Base-by-base conservation (phyloP, 2,329 filamentous ascomycete species). In the Botrytis aclada region DNA sequence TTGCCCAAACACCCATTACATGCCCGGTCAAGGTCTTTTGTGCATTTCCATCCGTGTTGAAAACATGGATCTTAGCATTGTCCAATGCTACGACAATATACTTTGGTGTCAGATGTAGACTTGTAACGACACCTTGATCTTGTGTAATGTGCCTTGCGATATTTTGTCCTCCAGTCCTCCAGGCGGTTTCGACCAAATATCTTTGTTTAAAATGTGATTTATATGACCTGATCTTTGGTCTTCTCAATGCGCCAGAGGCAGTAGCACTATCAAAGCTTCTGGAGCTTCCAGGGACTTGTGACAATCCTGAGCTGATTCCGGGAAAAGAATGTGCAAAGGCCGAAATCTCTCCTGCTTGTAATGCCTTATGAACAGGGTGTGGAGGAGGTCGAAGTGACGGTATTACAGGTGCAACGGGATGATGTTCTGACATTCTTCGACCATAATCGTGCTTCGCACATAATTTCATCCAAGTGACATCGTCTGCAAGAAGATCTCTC, bases 1-100 rank as follows among this genome's bases (percentile, higher is more conserved):
- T 98, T 66, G 96, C 96, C 96, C 96, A 99, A 32, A 99, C 96
- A 58, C 96, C 96, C 96, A 99, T 99, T 62, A 98, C 93, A 84
- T 99, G 96, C 18, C 96, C 96, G 80, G 96, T 92, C 41, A 99
- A 84, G 3, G 94, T 97, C 81, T 94, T 93, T 78, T 97, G 90
- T 76, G 94, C 90, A 77, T 94, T 91, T 47, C 96, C 96, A 77
- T 96, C 90, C 0, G 94, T 95, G 81, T 98, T 93, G 81, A 98
- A 99, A 39, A 99, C 95, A 82, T 99, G 96, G 63, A 99, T 99
- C 85, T 97, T 97, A 54, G 96, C 95, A 82, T 98, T 99, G 84
- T 99, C 96, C 75, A 99, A 88, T 67, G 96, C 96, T 76, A 98
- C 94, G 65, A 99, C 94, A 79, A 99, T 98, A 83, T 98, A 98